These are phyloP conservation scores for Calocybe indica DNA, from an alignment of 768 basidiomycete genomes.

Conservation along the genomic window DNA sequence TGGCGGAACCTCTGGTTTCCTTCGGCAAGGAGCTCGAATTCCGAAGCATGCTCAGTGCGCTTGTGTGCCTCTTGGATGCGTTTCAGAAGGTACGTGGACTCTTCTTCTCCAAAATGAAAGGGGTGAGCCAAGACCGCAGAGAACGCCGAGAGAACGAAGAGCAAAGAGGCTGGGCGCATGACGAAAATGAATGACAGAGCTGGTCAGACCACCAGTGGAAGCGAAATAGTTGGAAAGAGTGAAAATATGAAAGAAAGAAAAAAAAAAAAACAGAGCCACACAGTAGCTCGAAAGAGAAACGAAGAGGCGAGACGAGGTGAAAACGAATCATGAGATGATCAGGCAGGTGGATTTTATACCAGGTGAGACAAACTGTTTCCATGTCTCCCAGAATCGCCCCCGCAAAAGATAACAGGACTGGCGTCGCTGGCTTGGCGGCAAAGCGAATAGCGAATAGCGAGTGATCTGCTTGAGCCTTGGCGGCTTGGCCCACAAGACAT, in stretches of 20 bases:
- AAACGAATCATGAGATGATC: too few species aligned
- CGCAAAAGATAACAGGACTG: too few species aligned
- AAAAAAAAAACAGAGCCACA: constrained; percentile 1
- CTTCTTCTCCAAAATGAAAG: background rate
- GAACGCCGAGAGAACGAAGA: constrained; percentile 2
- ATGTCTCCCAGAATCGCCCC: too few species aligned
- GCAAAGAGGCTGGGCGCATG: background rate
- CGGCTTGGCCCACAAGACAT: too few species aligned
- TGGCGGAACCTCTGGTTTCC: constrained; percentile 27
- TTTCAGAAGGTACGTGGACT: too few species aligned
- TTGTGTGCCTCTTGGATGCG: background rate
- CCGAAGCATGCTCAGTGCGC: constrained; percentile 5
- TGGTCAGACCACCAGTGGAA: background rate
- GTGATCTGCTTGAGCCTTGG: too few species aligned
- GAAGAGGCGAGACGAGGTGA: background rate
- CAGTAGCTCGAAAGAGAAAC: constrained; percentile 4
- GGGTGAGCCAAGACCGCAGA: background rate
- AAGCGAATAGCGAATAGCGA: too few species aligned
- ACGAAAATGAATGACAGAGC: constrained; percentile 1
- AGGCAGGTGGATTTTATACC: too few species aligned
- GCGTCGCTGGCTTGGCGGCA: too few species aligned
- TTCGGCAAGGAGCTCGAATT: constrained; percentile 19
- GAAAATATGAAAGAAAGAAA: background rate
- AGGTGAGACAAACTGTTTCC: too few species aligned
- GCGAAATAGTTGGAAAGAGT: background rate